Evolutionary conservation across 2,329 filamentous ascomycete species (phyloP), one percentile per base, ranked within the genome.

Genomic region (Ophiosphaerella narmari): DNA sequence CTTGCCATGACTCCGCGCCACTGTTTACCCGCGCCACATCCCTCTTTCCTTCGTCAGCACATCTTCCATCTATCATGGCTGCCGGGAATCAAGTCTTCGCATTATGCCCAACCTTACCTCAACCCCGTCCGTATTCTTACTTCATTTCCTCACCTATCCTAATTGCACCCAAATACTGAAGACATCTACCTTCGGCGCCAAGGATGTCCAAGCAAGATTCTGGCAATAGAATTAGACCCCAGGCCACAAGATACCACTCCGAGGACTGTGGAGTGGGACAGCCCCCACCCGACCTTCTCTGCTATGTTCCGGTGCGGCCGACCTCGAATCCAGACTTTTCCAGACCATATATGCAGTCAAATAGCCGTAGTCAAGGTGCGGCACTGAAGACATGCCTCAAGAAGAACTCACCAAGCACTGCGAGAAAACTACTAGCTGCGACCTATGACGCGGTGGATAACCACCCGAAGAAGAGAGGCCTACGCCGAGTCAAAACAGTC

Each of bases 361-460:
- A 43, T 34, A 47, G 31, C 12, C 14, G 40, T 11, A 31, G 14
- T 14, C 18, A 37, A 5, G 38, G 50, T 5, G 34, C 43, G 31
- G 58, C 61, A 9, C 46, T 67, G n/a, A 69, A 67, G 49, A 54
- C 66, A 5, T 70, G 64, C 38, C 51, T 69, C 38, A 69, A 65
- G 40, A 52, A 50, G 18, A 60, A 62, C 31, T 57, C 65, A 2
- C 58, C 62, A n/a, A 70, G 63, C 34, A 50, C 55, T 3, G 41
- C 57, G 3, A 52, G 52, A 13, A 62, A 55, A 7, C 60, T 64
- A 8, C 54, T 58, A 1, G 44, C 40, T 13, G 60, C 40, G 18
- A 3, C n/a, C 7, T 21, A 38, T 13, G 12, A 23, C 24, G 14
- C 18, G 6, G 14, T 9, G 2, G 32, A 12, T 6, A 35, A 9